Evolutionary conservation across 2,329 filamentous ascomycete species (phyloP).

Genomic region (Fusarium virguliforme): DNA sequence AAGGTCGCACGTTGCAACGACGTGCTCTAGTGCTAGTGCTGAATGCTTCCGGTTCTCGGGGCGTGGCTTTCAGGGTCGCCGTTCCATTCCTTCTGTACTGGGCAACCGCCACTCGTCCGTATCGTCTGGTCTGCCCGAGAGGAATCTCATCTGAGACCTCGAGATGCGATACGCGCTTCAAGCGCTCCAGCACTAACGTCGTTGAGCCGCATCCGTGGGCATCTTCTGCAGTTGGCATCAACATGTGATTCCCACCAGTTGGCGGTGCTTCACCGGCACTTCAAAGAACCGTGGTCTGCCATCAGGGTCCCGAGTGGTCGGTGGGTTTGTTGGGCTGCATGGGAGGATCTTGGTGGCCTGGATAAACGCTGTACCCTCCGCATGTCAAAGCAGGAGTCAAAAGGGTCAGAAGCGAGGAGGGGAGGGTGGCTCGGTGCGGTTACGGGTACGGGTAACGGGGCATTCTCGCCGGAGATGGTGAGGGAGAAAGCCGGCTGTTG

Average conservation of each 20-base stretch:
- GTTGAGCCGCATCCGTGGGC: conserved; percentile 42
- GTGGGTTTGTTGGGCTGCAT: conserved; percentile 31
- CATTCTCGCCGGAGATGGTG: conserved; percentile 4
- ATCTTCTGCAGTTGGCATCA: conserved; percentile 3
- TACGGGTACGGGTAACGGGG: conserved; percentile 6
- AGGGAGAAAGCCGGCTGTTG: neutral
- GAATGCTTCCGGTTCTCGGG: conserved; percentile 42
- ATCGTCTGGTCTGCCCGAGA: conserved; percentile 3
- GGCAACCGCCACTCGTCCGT: conserved; percentile 6
- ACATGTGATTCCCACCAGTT: conserved; percentile 38
- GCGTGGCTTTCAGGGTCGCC: conserved; percentile 24
- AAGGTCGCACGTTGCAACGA: conserved; percentile 40
- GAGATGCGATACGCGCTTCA: conserved; percentile 6
- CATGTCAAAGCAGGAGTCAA: neutral
- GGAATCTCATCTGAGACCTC: conserved; percentile 24
- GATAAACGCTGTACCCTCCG: conserved; percentile 18
- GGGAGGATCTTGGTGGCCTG: conserved; percentile 40
- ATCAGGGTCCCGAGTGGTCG: conserved; percentile 33
- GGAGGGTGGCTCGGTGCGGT: conserved; percentile 13
- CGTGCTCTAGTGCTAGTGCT: conserved; percentile 46
- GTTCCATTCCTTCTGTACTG: conserved; percentile 16
- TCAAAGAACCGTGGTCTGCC: conserved; percentile 26
- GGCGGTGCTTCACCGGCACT: conserved; percentile 36
- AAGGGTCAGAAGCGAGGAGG: conserved; percentile 10
- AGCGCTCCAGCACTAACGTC: conserved; percentile 33